Percentiles rank a stretch among this genome's conserved stretches.
phyloP scores from a whole-genome alignment of 352 stramenopile genomes.

The Globisporangium iwayamae region DNA sequence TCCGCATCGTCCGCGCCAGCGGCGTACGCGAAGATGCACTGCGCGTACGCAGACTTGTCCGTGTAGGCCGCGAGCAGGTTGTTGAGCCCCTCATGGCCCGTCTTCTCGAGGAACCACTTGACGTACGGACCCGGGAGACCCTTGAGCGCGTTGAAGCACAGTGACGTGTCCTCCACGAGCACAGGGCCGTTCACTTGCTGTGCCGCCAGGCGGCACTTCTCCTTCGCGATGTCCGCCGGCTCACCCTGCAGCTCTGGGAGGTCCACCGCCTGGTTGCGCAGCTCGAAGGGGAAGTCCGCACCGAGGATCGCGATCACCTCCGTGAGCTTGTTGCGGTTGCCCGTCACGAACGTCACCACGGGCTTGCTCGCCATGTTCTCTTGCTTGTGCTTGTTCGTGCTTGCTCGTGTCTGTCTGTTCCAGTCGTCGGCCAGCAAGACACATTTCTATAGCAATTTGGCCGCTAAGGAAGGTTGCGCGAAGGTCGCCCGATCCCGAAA shows the following conservation, averaged over 20 bases:
- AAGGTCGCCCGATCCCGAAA: slow-evolving; percentile 21
- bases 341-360: slow-evolving; percentile 69
- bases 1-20: slow-evolving; percentile 51
- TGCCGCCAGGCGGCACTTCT: slow-evolving; percentile 93
- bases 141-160: slow-evolving; percentile 96
- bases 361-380: slow-evolving; percentile 24
- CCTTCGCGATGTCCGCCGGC: slow-evolving; percentile 90
- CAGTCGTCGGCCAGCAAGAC: background rate
- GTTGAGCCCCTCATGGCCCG: slow-evolving; percentile 91
- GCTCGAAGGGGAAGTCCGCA: slow-evolving; percentile 85
- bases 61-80: slow-evolving; percentile 93
- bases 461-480: slow-evolving; percentile 13
- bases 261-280: slow-evolving; percentile 92
- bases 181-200: slow-evolving; percentile 84
- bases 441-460: too few relatives aligned
- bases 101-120: slow-evolving; percentile 98
- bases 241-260: slow-evolving; percentile 98
- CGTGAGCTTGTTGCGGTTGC: slow-evolving; percentile 84
- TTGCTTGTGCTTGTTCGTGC: background rate
- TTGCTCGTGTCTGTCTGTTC: background rate
- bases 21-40: slow-evolving; percentile 96
- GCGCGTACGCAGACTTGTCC: slow-evolving; percentile 95
- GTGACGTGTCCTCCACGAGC: slow-evolving; percentile 95
- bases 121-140: slow-evolving; percentile 96
- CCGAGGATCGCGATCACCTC: slow-evolving; percentile 84